Percentiles rank a stretch among this genome's conserved stretches.
phyloP scores from a whole-genome alignment of 2,329 filamentous ascomycete genomes.

The Didymella glomerata region DNA sequence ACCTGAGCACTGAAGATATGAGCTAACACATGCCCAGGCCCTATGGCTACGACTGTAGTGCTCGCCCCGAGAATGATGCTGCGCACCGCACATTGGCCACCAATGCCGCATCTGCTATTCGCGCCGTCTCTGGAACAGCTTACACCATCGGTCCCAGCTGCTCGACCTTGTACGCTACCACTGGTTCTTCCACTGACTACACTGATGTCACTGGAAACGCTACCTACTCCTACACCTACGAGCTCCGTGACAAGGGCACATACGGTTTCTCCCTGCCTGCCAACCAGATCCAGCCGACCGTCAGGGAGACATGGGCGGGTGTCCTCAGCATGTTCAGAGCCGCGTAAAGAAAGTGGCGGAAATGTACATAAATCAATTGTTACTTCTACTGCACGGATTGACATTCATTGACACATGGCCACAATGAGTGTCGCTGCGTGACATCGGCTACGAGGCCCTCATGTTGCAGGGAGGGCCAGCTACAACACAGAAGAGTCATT shows the following conservation, averaged over 20 bases:
- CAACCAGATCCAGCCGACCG: conserved; percentile 59
- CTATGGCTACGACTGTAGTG: conserved; percentile 67
- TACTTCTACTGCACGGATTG: neutral
- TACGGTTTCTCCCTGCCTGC: conserved; percentile 60
- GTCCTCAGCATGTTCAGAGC: conserved; percentile 41
- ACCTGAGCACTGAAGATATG: neutral
- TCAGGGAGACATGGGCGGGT: conserved; percentile 58
- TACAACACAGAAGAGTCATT: too few relatives aligned
- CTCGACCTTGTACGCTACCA: conserved; percentile 66
- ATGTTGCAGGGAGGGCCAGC: too few relatives aligned
- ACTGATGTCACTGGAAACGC: conserved; percentile 53
- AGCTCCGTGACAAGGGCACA: conserved; percentile 58
- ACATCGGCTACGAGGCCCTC: too few relatives aligned
- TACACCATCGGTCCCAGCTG: conserved; percentile 62
- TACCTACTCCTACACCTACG: conserved; percentile 58
- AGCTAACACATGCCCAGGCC: conserved; percentile 52
- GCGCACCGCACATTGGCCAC: conserved; percentile 61
- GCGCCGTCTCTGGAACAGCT: conserved; percentile 60
- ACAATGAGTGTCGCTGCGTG: neutral
- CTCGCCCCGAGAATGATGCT: conserved; percentile 57
- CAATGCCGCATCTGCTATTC: conserved; percentile 61
- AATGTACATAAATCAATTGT: neutral
- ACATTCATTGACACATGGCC: neutral
- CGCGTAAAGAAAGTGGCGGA: conserved; percentile 18
- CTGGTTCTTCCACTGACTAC: conserved; percentile 56